Conservation (phyloP, 225 moss, liverwort and hornwort species). For the Antitrichia curtipendula region DNA sequence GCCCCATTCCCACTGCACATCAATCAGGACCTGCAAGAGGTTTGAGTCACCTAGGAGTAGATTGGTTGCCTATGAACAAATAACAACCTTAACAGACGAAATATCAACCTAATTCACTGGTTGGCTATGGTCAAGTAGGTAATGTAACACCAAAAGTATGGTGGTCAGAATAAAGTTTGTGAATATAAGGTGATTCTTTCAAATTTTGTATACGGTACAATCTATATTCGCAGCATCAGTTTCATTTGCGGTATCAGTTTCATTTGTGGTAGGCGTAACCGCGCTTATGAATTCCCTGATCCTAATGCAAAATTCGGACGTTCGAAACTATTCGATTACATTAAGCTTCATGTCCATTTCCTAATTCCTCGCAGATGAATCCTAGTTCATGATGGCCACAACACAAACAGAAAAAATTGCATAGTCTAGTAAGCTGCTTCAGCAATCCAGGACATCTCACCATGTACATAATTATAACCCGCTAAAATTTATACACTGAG, state of each 20-base stretch:
- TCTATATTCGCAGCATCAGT: neutral
- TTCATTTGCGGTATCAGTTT: neutral
- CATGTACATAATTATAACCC: neutral
- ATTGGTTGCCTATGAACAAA: neutral
- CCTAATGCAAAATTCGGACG: neutral
- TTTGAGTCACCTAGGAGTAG: neutral
- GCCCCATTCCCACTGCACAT: conserved; percentile 15
- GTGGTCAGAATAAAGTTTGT: neutral
- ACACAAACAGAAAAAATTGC: neutral
- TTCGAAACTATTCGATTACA: neutral
- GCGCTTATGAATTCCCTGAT: neutral
- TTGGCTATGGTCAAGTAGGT: neutral
- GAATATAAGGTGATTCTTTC: neutral
- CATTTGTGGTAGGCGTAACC: neutral
- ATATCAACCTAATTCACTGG: neutral
- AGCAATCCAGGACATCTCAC: neutral
- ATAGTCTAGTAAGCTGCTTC: neutral
- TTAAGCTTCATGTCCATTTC: neutral
- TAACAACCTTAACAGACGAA: neutral
- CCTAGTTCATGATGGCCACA: neutral
- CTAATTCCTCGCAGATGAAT: neutral
- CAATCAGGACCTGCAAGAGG: conserved; percentile 15
- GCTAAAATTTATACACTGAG: neutral
- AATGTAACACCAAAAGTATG: neutral
- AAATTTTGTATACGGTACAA: neutral